Percentiles rank a stretch among this genome's conserved stretches.
Conservation (phyloP, 768 basidiomycete genomes). For the Suillus sp. region DNA sequence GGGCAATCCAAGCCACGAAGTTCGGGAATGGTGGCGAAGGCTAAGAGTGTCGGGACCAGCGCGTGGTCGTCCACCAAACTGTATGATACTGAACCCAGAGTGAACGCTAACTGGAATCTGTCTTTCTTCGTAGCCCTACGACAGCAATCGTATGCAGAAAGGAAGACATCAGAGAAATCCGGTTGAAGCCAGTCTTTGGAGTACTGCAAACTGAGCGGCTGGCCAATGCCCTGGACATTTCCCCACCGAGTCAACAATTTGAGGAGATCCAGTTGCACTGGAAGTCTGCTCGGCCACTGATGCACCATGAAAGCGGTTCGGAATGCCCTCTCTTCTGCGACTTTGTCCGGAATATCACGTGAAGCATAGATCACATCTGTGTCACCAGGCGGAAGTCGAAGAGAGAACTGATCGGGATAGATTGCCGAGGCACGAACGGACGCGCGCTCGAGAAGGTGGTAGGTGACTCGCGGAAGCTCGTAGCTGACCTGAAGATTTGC, state of each 20-base stretch:
- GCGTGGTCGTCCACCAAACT: background rate
- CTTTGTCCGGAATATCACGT: background rate
- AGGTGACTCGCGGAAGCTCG: background rate
- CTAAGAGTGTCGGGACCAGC: background rate
- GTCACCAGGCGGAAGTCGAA: background rate
- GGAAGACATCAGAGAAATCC: background rate
- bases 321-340: background rate
- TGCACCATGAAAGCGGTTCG: background rate
- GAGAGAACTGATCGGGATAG: background rate
- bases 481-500: background rate
- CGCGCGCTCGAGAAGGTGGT: background rate
- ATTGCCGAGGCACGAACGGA: conserved; percentile 7
- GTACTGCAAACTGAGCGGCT: background rate
- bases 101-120: background rate
- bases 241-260: background rate
- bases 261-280: background rate
- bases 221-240: background rate
- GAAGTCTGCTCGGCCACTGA: background rate
- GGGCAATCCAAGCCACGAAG: background rate
- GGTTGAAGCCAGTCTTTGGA: background rate
- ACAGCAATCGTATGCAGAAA: background rate
- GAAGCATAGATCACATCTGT: background rate
- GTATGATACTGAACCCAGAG: background rate
- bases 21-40: background rate
- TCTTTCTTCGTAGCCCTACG: background rate